Evolutionary conservation across 2,329 filamentous ascomycete genomes (phyloP).

Genomic region (Paraphaeosphaeria minitans): DNA sequence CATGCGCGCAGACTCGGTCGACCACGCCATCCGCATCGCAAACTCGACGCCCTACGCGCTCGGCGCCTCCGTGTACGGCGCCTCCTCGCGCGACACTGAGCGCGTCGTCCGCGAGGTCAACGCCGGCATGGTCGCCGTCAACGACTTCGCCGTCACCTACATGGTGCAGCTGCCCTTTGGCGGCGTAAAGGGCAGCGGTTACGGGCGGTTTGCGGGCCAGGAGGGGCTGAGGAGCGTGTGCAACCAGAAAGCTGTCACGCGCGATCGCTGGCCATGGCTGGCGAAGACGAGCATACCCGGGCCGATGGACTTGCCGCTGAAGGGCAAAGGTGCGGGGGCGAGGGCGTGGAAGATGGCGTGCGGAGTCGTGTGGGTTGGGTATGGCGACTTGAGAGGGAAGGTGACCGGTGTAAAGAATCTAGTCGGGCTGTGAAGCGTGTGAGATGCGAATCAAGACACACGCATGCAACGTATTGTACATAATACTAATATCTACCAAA

Average conservation of each 20-base stretch:
- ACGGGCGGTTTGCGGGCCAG: constrained; percentile 89
- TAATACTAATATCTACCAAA: constrained; percentile 5
- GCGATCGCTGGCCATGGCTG: constrained; percentile 66
- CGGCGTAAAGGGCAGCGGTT: constrained; percentile 83
- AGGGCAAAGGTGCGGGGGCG: constrained; percentile 37
- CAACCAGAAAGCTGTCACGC: constrained; percentile 85
- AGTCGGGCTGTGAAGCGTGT: constrained; percentile 28
- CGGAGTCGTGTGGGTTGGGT: constrained; percentile 56
- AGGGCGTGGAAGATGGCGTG: constrained; percentile 50
- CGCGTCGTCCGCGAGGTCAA: constrained; percentile 71
- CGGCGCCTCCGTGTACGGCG: constrained; percentile 85
- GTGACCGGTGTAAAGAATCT: constrained; percentile 49
- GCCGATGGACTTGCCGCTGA: constrained; percentile 80
- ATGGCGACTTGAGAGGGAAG: constrained; percentile 50
- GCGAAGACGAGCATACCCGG: constrained; percentile 78
- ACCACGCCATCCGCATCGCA: constrained; percentile 74
- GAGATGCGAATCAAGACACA: neutral
- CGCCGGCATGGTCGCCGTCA: constrained; percentile 90
- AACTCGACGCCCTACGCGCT: constrained; percentile 87
- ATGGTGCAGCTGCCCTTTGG: constrained; percentile 95
- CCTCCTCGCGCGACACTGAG: constrained; percentile 62
- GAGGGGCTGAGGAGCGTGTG: constrained; percentile 85
- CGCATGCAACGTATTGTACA: neutral
- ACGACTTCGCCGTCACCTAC: constrained; percentile 94
- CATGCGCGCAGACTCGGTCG: constrained; percentile 71